Evolutionary conservation across 805 yeast genomes (phyloP).

Genomic region (Teunomyces gatunensis): DNA sequence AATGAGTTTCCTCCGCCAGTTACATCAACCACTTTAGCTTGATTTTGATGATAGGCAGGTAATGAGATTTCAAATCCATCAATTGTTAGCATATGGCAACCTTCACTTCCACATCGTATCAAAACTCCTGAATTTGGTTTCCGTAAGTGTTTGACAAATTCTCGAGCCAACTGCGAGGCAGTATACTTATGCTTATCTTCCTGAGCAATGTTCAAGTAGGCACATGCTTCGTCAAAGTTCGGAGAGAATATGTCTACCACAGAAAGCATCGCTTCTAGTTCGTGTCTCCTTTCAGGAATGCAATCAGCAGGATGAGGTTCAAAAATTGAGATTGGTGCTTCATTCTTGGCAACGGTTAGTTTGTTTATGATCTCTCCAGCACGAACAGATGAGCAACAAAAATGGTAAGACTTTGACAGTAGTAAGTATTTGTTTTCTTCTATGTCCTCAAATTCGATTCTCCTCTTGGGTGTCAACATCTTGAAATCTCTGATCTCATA

Average conservation of each 20-base stretch:
- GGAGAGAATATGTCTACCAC: conserved; percentile 70
- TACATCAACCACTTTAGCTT: conserved; percentile 36
- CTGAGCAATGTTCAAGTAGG: conserved; percentile 36
- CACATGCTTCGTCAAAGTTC: conserved; percentile 79
- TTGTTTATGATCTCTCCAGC: conserved; percentile 47
- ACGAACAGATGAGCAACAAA: conserved; percentile 71
- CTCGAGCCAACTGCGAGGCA: conserved; percentile 29
- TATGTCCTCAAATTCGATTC: conserved; percentile 59
- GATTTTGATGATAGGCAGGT: conserved; percentile 69
- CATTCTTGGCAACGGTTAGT: conserved; percentile 15
- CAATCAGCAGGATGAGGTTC: conserved; percentile 88
- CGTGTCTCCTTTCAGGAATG: conserved; percentile 39
- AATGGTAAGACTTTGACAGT: conserved; percentile 51
- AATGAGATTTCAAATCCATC: conserved; percentile 40
- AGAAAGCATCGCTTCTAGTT: conserved; percentile 36
- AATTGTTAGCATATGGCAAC: conserved; percentile 51
- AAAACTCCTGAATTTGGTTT: conserved; percentile 49
- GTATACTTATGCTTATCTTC: background rate
- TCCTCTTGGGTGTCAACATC: conserved; percentile 58
- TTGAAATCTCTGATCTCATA: conserved; percentile 55
- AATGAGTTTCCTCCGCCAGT: conserved; percentile 47
- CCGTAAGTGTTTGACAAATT: conserved; percentile 41
- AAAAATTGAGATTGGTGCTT: conserved; percentile 57
- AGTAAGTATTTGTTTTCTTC: conserved; percentile 34
- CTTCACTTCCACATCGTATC: conserved; percentile 73